Conservation (phyloP, 768 basidiomycete genomes). For the Amanita inopinata region DNA sequence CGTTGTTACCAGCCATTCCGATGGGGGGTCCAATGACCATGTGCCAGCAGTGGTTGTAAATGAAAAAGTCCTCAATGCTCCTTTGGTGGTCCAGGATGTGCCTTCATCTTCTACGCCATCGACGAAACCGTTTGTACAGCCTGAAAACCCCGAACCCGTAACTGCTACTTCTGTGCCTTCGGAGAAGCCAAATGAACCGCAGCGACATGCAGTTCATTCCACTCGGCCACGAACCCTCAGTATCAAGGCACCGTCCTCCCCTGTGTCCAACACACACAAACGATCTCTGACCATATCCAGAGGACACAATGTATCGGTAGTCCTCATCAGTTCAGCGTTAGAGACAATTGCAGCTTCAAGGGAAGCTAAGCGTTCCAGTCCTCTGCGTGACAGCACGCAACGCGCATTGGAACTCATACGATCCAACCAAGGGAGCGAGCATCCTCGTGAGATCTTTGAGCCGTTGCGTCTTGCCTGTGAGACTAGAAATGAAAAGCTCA, state of each 20-base stretch:
- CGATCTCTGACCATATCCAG: slow-evolving; percentile 55
- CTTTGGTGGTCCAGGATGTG: slow-evolving; percentile 1
- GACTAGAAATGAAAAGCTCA: slow-evolving; percentile 84
- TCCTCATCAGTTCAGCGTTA: slow-evolving; percentile 75
- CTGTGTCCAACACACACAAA: slow-evolving; percentile 25
- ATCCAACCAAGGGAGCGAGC: slow-evolving; percentile 62
- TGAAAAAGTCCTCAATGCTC: neutral
- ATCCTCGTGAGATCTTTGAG: slow-evolving; percentile 85
- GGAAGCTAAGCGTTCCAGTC: slow-evolving; percentile 74
- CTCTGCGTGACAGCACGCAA: slow-evolving; percentile 77
- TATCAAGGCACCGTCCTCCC: neutral
- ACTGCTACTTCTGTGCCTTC: neutral
- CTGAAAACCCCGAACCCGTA: neutral
- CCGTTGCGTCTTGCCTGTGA: slow-evolving; percentile 96
- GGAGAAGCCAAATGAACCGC: neutral
- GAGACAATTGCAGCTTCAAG: slow-evolving; percentile 81
- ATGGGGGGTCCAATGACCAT: no score
- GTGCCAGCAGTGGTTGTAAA: neutral
- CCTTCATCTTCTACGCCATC: slow-evolving; percentile 7
- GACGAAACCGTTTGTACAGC: slow-evolving; percentile 4
- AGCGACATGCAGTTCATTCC: slow-evolving; percentile 9
- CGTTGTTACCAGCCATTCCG: no score
- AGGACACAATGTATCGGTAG: slow-evolving; percentile 68
- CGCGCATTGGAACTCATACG: slow-evolving; percentile 77
- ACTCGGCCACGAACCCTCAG: slow-evolving; percentile 10